Evolutionary conservation across 1,284 basidiomycete genomes (phyloP), one percentile per base, ranked within the genome.

Genomic region (Cutaneotrichosporon sp.): DNA sequence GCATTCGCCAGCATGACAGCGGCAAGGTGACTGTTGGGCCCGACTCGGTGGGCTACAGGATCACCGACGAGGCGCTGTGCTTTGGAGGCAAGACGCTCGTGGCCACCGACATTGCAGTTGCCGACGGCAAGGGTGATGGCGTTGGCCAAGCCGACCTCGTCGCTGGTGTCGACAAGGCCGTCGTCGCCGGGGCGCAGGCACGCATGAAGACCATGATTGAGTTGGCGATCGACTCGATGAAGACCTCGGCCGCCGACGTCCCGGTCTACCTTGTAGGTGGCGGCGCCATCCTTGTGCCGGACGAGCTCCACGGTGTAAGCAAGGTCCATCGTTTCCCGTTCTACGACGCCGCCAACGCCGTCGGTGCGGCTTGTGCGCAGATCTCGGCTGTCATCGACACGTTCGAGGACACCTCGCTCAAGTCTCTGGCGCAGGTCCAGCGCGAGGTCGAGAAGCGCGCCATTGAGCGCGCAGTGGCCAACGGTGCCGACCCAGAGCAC

Each of bases 281-380:
- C 2, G 69, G 69, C 18, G 60, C 67, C 8, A 57, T 72, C 20
- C 51, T 72, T 15, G 60, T 60, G 15, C 80, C 81, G 0, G 63
- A 72, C 5, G 49, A 64, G 8, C 69, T 83, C 0, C 61, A 68
- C 12, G 82, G 81, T 14, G 78, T 81, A 4, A 73, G 59, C 51
- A 71, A 77, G 46, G 77, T 83, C 35, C 74, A 80, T 45, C 75
- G 78, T 13, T 80, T 81, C 14, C 78, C 77, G 0, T 78, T 76
- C 63, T 78, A 77, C 53, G 74, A 77, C 44, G 80, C 81, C 12
- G 81, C 81, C 1, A 83, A 83, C 58, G 82, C 81, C 3, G 80
- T 83, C 14, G 81, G 82, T 12, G 72, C 72, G 2, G 68, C 68
- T 14, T 64, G 67, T 36, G 71, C 70, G 12, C 64, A 70, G 43